Conservation (phyloP, 2,329 filamentous ascomycete genomes). For the Mariannaea sp. region DNA sequence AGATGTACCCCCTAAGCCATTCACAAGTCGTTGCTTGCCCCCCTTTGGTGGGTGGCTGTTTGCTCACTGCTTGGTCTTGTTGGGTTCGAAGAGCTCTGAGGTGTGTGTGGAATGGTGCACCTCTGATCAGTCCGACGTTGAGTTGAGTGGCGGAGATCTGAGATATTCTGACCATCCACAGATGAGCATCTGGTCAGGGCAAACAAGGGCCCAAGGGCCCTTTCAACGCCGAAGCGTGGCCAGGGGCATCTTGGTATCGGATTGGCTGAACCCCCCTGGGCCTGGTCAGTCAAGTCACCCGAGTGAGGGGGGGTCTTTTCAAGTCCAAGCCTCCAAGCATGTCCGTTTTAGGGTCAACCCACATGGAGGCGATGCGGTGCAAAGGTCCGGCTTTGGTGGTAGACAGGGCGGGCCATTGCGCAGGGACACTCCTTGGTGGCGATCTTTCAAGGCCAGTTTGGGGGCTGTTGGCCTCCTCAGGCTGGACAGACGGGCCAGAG, state of each 20-base stretch:
- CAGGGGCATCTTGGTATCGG: background rate
- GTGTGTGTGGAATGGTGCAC: background rate
- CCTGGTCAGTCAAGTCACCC: slow-evolving; percentile 7
- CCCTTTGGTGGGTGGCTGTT: background rate
- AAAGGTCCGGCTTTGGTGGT: slow-evolving; percentile 12
- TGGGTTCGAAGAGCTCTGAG: too few relatives aligned
- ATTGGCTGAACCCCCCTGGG: background rate
- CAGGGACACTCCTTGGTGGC: slow-evolving; percentile 16
- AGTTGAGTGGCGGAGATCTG: slow-evolving; percentile 13
- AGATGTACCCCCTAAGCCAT: background rate
- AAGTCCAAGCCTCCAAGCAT: slow-evolving; percentile 11
- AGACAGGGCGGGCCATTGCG: slow-evolving; percentile 11
- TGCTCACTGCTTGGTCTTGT: background rate
- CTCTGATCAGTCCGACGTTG: slow-evolving; percentile 12
- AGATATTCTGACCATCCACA: slow-evolving; percentile 14
- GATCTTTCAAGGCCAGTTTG: slow-evolving; percentile 1
- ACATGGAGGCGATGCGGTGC: slow-evolving; percentile 9
- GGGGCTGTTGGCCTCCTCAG: too few relatives aligned
- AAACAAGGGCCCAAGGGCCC: background rate
- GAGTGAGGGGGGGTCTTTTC: slow-evolving; percentile 5
- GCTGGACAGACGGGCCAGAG: slow-evolving; percentile 8
- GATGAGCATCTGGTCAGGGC: slow-evolving; percentile 10
- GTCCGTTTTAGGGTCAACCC: slow-evolving; percentile 15
- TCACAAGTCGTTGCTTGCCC: background rate
- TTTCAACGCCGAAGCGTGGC: background rate